Percentiles rank a stretch among this genome's conserved stretches.
phyloP scores from a whole-genome alignment of 352 stramenopile species.

The Globisporangium cystogenes region DNA sequence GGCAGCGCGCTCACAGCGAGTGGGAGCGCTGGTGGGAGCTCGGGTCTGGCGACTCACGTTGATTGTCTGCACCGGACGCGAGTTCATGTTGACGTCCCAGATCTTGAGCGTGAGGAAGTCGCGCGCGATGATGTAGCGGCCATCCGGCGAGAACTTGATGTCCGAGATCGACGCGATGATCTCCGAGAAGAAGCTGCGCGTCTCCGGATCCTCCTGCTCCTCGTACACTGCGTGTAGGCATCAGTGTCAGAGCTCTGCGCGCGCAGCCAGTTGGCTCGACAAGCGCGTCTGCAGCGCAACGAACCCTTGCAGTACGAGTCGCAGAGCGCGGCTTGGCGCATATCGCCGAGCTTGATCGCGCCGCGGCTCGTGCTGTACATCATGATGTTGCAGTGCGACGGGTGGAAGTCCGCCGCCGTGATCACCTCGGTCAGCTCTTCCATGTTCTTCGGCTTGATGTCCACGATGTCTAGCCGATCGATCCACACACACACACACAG shows the following conservation, averaged over 20 bases:
- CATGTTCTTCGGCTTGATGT: conserved; percentile 97
- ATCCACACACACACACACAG: too few species aligned
- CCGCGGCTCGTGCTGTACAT: conserved; percentile 94
- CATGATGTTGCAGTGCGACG: conserved; percentile 91
- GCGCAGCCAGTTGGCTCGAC: not conserved
- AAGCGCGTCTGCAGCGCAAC: not conserved
- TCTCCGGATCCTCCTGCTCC: conserved; percentile 72
- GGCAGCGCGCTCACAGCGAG: too few species aligned
- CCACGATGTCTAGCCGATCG: conserved; percentile 83
- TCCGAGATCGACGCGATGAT: conserved; percentile 95
- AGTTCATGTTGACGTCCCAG: conserved; percentile 96
- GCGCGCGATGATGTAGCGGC: conserved; percentile 92
- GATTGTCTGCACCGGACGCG: conserved; percentile 89
- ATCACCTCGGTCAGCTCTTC: conserved; percentile 97
- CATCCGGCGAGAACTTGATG: conserved; percentile 92
- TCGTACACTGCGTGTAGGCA: conserved; percentile 47
- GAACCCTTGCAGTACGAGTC: conserved; percentile 75
- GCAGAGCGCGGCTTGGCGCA: conserved; percentile 88
- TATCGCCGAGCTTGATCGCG: conserved; percentile 91
- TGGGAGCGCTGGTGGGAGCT: too few species aligned
- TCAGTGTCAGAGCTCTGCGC: not conserved
- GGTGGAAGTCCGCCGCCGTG: conserved; percentile 92
- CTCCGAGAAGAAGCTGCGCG: conserved; percentile 93
- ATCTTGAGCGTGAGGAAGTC: conserved; percentile 96
- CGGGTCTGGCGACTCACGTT: conserved; percentile 46